Evolutionary conservation across 139 green algal genomes (phyloP), one percentile per base, ranked within the genome.

Genomic region (Penium margaritaceum): DNA sequence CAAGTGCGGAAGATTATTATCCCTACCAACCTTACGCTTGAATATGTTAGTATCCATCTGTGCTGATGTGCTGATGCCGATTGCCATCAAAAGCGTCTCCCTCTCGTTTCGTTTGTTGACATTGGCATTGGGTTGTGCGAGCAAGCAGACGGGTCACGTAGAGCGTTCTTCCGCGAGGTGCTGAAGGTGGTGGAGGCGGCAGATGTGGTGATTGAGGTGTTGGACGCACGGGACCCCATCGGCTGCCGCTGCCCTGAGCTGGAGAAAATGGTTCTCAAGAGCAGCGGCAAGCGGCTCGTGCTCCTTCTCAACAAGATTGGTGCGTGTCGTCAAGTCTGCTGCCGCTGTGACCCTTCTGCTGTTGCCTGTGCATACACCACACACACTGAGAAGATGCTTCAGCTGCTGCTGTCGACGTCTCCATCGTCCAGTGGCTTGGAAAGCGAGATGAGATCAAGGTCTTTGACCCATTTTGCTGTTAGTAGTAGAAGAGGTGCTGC

Each of bases 301-400:
- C 86, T 99, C 61, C 84, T 98, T 70, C 86, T 99, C 24, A 99
- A 99, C 88, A 99, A 99, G 76, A 95, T 98, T 57, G 75, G 73
- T 80, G 7, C 71, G 73, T 27, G n/a, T n/a, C n/a, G n/a, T n/a
- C n/a, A n/a, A n/a, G n/a, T n/a, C n/a, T n/a, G n/a, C n/a, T n/a
- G n/a, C n/a, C n/a, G n/a, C n/a, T n/a, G n/a, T n/a, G n/a, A n/a
- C 53, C 15, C 53, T 63, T 63, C 53, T 12, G 12, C 12, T 9
- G 21, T 57, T 57, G 21, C 19, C 46, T 21, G 21, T 57, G 19
- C 46, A n/a, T 21, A n/a, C 21, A 21, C 21, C 46, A 19, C 21
- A n/a, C 46, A n/a, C 46, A n/a, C 21, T 19, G 46, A 57, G 21
- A 57, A 21, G 21, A 57, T 57, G 46, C 21, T 57, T 19, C 46